Percentiles rank a stretch among this genome's conserved stretches.
phyloP scores from a whole-genome alignment of 805 yeast genomes.

The Clavispora santaluciae region DNA sequence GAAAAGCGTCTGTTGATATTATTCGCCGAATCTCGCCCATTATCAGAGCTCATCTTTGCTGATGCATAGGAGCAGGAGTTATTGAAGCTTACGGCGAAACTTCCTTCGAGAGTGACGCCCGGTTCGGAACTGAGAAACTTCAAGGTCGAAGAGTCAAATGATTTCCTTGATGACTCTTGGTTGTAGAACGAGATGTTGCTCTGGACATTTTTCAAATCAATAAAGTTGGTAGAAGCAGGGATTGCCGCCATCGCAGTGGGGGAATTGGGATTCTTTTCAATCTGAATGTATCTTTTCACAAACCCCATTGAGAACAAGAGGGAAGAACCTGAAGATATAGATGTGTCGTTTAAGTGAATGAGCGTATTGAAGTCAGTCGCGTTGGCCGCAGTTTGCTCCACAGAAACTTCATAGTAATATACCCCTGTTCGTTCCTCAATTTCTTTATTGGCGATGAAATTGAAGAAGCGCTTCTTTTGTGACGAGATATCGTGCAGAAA shows the following conservation, averaged over 20 bases:
- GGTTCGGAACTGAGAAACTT: slow-evolving; percentile 29
- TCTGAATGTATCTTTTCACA: slow-evolving; percentile 23
- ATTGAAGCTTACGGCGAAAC: slow-evolving; percentile 38
- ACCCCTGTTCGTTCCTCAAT: slow-evolving; percentile 31
- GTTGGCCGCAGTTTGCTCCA: slow-evolving; percentile 30
- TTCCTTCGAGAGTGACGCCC: slow-evolving; percentile 36
- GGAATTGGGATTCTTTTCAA: slow-evolving; percentile 14
- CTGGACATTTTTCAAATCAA: slow-evolving; percentile 29
- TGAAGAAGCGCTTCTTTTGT: slow-evolving; percentile 21
- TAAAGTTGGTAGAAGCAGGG: slow-evolving; percentile 6
- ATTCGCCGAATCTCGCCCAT: slow-evolving; percentile 27
- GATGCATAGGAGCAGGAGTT: slow-evolving; percentile 38
- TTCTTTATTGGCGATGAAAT: slow-evolving; percentile 36
- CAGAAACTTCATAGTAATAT: slow-evolving; percentile 37
- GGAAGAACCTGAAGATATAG: slow-evolving; percentile 29
- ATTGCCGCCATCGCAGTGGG: slow-evolving; percentile 5
- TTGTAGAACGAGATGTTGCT: slow-evolving; percentile 21
- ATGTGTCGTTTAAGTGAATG: slow-evolving; percentile 28
- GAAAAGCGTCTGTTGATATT: slow-evolving; percentile 34
- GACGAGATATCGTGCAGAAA: neutral
- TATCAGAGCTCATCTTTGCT: slow-evolving; percentile 24
- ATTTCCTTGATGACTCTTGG: slow-evolving; percentile 4
- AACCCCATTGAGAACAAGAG: slow-evolving; percentile 33
- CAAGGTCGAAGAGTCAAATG: slow-evolving; percentile 17
- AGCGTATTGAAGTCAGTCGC: slow-evolving; percentile 29